Evolutionary conservation across 2,329 filamentous ascomycete genomes (phyloP), one percentile per base, ranked within the genome.

Genomic region (Epichloe typhina): DNA sequence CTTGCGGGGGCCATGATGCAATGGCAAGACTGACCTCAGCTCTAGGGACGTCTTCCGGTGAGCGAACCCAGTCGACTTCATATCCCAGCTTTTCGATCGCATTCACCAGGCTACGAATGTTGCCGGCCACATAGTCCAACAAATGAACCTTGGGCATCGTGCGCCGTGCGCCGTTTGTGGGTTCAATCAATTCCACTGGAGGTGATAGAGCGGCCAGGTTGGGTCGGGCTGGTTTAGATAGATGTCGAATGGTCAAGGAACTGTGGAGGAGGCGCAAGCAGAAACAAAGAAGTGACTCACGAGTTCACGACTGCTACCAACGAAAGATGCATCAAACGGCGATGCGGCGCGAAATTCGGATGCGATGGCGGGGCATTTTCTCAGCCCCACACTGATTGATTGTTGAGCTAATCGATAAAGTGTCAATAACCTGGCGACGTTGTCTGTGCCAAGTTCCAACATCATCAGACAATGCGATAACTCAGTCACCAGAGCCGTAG

Each of bases 81-180:
- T 91, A 97, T 54, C 93, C 93, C 53, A 91, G 79, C 69, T 93
- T 95, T 68, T 98, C 91, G 62, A 98, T 95, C 61, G 91, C 93
- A 74, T 98, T 98, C 64, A 90, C 91, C 61, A 98, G 79, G 56
- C 90, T 96, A 57, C 91, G 85, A 60, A 98, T 83, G 68, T 98
- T 98, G 64, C 93, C 93, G 54, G 93, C 91, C 58, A 96, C 91
- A 66, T 96, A 97, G 72, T 97, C 76, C 60, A 85, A 69, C 50
- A 93, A 71, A 69, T 91, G 79, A 56, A 91, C 86, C 46, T 78
- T 87, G 56, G 86, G 81, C 84, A 89, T 89, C 47, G 60, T 75
- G 61, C 54, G 58, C 49, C 47, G 60, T 75, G 61, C 54, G 58
- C 50, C 52, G 23, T 35, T 35, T 23, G 11, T 26, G 12, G 26